These are phyloP conservation scores for Yamadazyma diospyri DNA, from an alignment of 1,139 yeast genomes.

Conservation along the genomic window DNA sequence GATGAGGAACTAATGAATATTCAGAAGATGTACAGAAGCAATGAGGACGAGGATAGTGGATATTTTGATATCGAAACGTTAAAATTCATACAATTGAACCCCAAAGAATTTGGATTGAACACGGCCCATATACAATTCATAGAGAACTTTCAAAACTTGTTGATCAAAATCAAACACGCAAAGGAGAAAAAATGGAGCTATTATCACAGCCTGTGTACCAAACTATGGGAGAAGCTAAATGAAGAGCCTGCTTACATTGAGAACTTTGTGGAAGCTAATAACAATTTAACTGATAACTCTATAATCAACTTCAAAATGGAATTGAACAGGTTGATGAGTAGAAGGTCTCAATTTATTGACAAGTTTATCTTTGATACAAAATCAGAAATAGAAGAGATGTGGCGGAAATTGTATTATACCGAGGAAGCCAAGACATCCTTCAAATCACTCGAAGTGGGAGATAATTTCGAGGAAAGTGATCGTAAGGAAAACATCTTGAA, in stretches of 20 bases:
- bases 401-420: slow-evolving; percentile 62
- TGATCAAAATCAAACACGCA: slow-evolving; percentile 27
- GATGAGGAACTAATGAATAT: slow-evolving; percentile 33
- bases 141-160: slow-evolving; percentile 23
- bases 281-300: slow-evolving; percentile 35
- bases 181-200: slow-evolving; percentile 34
- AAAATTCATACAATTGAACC: slow-evolving; percentile 32
- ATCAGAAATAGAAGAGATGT: slow-evolving; percentile 51
- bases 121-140: slow-evolving; percentile 33
- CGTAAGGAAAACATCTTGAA: slow-evolving; percentile 53
- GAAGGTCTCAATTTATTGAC: slow-evolving; percentile 63
- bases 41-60: slow-evolving; percentile 15
- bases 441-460: slow-evolving; percentile 27
- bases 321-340: slow-evolving; percentile 51
- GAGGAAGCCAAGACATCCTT: slow-evolving; percentile 39
- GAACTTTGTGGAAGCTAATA: slow-evolving; percentile 34
- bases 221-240: slow-evolving; percentile 50
- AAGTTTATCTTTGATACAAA: slow-evolving; percentile 65
- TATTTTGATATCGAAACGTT: slow-evolving; percentile 38
- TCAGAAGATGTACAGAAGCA: slow-evolving; percentile 23
- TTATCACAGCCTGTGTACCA: slow-evolving; percentile 34
- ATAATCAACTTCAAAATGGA: slow-evolving; percentile 48
- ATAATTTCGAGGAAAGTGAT: slow-evolving; percentile 28
- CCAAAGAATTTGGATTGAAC: slow-evolving; percentile 40
- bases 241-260: slow-evolving; percentile 32